Percentiles rank a stretch among this genome's conserved stretches.
These are phyloP conservation scores for Dryas integrifolia DNA, from an alignment of 331 rosid species.

Conservation along the genomic window DNA sequence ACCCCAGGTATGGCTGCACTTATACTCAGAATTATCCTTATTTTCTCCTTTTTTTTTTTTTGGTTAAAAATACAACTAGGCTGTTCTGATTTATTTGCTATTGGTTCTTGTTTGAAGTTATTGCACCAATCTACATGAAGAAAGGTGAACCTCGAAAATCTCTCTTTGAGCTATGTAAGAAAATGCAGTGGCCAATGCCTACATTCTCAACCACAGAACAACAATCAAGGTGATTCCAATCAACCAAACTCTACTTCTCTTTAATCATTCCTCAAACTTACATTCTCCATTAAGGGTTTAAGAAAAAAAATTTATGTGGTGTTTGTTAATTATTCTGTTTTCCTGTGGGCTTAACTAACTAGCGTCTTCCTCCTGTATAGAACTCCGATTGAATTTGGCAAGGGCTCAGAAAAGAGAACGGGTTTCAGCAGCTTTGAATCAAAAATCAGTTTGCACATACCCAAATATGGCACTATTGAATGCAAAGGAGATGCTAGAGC, in stretches of 20 bases:
- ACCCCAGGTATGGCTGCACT: constrained; percentile 46
- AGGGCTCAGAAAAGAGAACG: constrained; percentile 40
- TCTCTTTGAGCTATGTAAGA: constrained; percentile 62
- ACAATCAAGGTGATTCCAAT: constrained; percentile 53
- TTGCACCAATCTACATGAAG: constrained; percentile 44
- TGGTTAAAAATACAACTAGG: neutral
- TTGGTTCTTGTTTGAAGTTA: constrained; percentile 36
- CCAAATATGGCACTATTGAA: constrained; percentile 42
- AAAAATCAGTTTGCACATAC: constrained; percentile 54
- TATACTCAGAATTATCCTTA: too few relatives aligned
- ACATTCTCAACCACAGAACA: constrained; percentile 44
- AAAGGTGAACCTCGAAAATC: constrained; percentile 79
- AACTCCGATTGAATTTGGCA: constrained; percentile 42
- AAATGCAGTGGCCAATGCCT: constrained; percentile 80
- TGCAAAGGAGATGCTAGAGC: constrained; percentile 66
- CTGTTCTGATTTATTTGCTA: neutral
- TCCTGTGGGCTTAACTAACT: neutral
- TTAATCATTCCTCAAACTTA: neutral
- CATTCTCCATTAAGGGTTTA: too few relatives aligned
- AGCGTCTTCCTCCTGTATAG: constrained; percentile 35
- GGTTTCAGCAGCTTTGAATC: constrained; percentile 62
- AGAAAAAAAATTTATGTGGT: too few relatives aligned
- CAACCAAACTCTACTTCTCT: neutral
- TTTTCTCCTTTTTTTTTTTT: neutral
- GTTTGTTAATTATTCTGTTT: neutral